Evolutionary conservation across 2,329 filamentous ascomycete genomes (phyloP).

Genomic region (Neonectria sp.): DNA sequence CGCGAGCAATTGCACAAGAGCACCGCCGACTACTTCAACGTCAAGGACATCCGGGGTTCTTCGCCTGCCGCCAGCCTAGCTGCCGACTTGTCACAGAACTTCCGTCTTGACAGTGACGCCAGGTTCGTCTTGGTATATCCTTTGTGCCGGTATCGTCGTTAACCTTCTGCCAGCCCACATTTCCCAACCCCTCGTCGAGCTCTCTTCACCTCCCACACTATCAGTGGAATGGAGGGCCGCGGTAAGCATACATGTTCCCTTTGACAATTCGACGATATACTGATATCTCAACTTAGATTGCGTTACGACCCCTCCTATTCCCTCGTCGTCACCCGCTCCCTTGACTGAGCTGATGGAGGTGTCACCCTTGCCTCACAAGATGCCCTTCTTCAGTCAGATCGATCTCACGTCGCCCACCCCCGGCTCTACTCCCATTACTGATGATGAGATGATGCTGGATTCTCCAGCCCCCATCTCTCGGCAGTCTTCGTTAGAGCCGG

Average conservation of each 20-base stretch:
- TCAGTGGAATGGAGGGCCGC: conserved; percentile 54
- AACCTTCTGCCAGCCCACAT: conserved; percentile 52
- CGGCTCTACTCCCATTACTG: conserved; percentile 61
- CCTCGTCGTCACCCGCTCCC: conserved; percentile 84
- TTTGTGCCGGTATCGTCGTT: conserved; percentile 29
- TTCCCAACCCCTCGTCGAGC: conserved; percentile 60
- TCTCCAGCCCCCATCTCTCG: conserved; percentile 68
- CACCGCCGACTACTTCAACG: conserved; percentile 83
- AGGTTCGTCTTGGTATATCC: conserved; percentile 73
- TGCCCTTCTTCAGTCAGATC: conserved; percentile 75
- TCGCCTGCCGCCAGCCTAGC: conserved; percentile 93
- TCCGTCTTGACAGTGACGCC: conserved; percentile 86
- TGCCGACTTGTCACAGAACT: conserved; percentile 96
- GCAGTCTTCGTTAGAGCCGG: conserved; percentile 63
- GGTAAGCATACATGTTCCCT: conserved; percentile 46
- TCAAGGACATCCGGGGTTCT: conserved; percentile 84
- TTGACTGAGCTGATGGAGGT: conserved; percentile 89
- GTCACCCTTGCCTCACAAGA: conserved; percentile 92
- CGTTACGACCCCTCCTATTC: conserved; percentile 87
- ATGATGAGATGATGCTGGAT: conserved; percentile 68
- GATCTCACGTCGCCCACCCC: conserved; percentile 82
- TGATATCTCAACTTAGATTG: conserved; percentile 66
- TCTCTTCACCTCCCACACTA: conserved; percentile 58
- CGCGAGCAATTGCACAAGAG: conserved; percentile 78
- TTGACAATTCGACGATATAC: conserved; percentile 40